A percentile compares a stretch with the other conserved stretches of the same genome.
These are phyloP conservation scores for Russula sp. DNA, from an alignment of 768 basidiomycete genomes.

Conservation along the genomic window DNA sequence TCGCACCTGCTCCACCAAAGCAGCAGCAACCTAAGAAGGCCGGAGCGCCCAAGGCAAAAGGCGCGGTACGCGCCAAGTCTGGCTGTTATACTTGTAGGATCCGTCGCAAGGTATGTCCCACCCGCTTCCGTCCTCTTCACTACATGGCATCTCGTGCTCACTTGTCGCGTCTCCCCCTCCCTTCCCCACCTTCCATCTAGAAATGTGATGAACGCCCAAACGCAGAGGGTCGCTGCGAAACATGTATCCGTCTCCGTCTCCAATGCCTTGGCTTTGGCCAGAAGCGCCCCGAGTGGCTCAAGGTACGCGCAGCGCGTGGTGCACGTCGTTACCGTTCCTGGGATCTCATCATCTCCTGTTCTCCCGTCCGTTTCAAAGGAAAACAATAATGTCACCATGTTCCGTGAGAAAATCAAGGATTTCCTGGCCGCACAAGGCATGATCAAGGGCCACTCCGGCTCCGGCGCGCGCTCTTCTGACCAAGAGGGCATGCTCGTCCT, in stretches of 20 bases:
- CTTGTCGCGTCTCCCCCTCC: conserved; percentile 9
- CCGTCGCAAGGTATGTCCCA: conserved; percentile 60
- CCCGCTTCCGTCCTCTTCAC: conserved; percentile 10
- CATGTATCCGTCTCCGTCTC: conserved; percentile 72
- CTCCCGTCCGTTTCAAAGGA: conserved; percentile 38
- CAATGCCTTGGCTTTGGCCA: conserved; percentile 82
- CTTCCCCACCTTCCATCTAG: conserved; percentile 31
- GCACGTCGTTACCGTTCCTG: neutral
- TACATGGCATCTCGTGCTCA: neutral
- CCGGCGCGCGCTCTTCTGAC: conserved; percentile 51
- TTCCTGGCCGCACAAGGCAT: conserved; percentile 78
- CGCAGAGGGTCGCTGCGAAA: conserved; percentile 55
- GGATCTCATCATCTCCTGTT: neutral
- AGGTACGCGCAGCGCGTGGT: conserved; percentile 42
- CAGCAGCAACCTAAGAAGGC: conserved; percentile 34
- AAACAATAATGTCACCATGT: conserved; percentile 54
- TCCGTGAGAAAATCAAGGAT: conserved; percentile 72
- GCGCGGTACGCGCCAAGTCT: conserved; percentile 77
- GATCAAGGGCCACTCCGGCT: conserved; percentile 82
- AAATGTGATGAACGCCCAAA: conserved; percentile 79
- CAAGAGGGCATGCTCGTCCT: conserved; percentile 51
- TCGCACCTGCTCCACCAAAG: conserved; percentile 29
- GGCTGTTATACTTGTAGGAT: conserved; percentile 88
- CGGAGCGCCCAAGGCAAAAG: conserved; percentile 67
- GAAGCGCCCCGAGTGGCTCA: conserved; percentile 79